phyloP scores from a whole-genome alignment of 441 rosid genomes.

The Theobroma grandiflorum region DNA sequence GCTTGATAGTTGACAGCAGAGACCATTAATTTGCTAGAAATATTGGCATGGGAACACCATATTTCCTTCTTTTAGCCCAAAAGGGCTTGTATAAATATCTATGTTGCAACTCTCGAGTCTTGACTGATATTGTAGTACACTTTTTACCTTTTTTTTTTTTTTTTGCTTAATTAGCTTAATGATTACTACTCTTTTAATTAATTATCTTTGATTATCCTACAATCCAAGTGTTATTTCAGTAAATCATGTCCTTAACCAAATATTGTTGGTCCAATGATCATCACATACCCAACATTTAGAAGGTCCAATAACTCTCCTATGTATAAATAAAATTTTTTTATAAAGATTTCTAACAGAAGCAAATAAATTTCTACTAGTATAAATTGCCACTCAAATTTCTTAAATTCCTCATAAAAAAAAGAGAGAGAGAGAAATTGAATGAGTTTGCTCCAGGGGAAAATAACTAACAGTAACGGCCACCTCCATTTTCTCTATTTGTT shows the following conservation, averaged over 20 bases:
- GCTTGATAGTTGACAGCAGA: not conserved
- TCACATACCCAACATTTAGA: no score
- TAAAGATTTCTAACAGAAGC: no score
- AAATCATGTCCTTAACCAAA: no score
- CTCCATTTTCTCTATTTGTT: not conserved
- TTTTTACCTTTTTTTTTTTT: no score
- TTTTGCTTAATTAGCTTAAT: no score
- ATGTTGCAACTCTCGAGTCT: not conserved
- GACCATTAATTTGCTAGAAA: not conserved
- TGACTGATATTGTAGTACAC: not conserved
- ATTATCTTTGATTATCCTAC: no score
- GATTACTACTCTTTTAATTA: no score
- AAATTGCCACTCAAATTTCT: no score
- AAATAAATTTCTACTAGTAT: no score
- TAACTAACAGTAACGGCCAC: slow-evolving; percentile 29
- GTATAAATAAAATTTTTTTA: not conserved
- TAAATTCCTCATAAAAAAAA: not conserved
- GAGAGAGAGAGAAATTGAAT: not conserved
- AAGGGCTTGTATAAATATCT: no score
- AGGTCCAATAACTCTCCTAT: not conserved
- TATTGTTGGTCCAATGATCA: no score
- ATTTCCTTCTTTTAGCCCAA: not conserved
- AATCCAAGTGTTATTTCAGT: no score
- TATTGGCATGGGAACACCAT: not conserved
- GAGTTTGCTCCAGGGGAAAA: not conserved